A percentile compares a stretch with the other conserved stretches of the same genome.
These are phyloP conservation scores for Syzygium syzygioides DNA, from an alignment of 441 rosid species.

Conservation along the genomic window DNA sequence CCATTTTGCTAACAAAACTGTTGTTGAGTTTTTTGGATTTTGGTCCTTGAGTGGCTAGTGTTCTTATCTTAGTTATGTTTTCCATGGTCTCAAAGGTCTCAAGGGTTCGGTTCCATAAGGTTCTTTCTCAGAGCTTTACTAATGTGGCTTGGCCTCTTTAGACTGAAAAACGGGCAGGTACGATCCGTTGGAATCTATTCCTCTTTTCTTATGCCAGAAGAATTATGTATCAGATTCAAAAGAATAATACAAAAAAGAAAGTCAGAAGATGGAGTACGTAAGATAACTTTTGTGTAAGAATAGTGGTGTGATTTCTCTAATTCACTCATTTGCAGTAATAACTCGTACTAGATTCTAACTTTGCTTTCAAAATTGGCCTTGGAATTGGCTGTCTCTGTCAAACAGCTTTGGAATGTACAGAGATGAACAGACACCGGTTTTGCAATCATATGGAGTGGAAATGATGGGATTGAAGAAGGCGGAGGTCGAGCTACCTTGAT, in stretches of 20 bases:
- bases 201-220: background rate
- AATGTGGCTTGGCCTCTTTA: background rate
- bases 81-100: background rate
- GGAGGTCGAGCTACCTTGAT: background rate
- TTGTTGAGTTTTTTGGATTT: background rate
- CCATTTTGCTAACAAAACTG: too few species aligned
- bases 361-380: too few species aligned
- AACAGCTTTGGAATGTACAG: too few species aligned
- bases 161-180: background rate
- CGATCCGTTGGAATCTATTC: background rate
- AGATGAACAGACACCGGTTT: too few species aligned
- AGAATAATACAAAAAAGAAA: background rate
- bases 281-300: background rate
- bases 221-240: background rate
- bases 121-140: constrained; percentile 21
- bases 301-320: too few species aligned
- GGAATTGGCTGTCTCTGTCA: too few species aligned
- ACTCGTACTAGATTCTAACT: too few species aligned
- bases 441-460: background rate
- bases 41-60: background rate
- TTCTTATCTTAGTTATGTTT: background rate
- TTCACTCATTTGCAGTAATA: too few species aligned
- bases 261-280: background rate
- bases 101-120: constrained; percentile 52
- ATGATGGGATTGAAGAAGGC: background rate